Evolutionary conservation across 331 rosid species (phyloP), one percentile per base, ranked within the genome.

Genomic region (Saraca asoca): DNA sequence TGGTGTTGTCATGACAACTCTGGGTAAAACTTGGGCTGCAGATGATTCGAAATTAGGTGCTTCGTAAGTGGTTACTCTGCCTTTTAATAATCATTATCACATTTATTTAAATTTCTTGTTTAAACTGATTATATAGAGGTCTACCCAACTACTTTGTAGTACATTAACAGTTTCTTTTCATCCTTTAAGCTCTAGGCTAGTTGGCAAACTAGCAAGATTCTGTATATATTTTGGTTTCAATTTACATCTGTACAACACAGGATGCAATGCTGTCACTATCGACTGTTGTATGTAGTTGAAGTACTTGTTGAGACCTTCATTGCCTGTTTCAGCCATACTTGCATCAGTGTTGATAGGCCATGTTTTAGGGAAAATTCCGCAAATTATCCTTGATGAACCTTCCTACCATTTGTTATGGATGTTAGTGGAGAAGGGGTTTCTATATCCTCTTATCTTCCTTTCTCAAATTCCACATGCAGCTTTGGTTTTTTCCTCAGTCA

Each of bases 21-120:
- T 94, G 52, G 99, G 99, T 34, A 90, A 88, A 82, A 94, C 99
- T 0, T 94, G 99, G 99, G 97, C 96, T 20, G 24, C 91, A 6
- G 99, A 94, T 75, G 99, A 94, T 3, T 44, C 89, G 0, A 58
- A 76, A 58, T 56, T 68, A 35, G 80, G 33, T 70, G 58, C 92
- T 48, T 51, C 73, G 97, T 94, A 85, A 75, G 95, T 73, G 29
- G 24, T 70, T n/a, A 12, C 64, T 24, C 31, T 63, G 51, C 50
- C 67, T 62, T 65, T 58, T 64, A 14, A 17, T 46, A 19, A 29
- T 20, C 39, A 66, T 24, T 59, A 45, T 55, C 58, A 34, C 39
- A 43, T 58, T 53, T 68, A 5, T 61, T 71, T 50, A 52, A 33
- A 55, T 42, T 50, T 33, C 24, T 53, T 19, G 15, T 54, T 64